Conservation (phyloP, 495 filamentous ascomycete genomes). For the Tetracladium setigerum region DNA sequence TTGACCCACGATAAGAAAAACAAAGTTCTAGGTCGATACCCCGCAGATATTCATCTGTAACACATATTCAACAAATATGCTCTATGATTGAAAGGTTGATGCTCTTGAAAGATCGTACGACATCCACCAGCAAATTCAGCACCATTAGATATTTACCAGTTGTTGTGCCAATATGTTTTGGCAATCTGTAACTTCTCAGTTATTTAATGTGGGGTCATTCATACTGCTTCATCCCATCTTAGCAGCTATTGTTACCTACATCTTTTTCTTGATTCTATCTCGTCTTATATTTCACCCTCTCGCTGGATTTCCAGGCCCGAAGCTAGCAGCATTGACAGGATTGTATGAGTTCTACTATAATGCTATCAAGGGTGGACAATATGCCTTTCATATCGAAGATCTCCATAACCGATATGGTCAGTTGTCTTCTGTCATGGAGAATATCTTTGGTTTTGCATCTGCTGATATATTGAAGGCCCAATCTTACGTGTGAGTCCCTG, state of each 20-base stretch:
- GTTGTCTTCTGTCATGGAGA: neutral
- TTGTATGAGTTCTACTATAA: constrained; percentile 30
- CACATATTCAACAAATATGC: too few species aligned
- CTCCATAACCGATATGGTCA: constrained; percentile 27
- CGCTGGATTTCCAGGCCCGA: constrained; percentile 40
- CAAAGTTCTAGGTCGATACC: too few species aligned
- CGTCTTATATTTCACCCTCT: constrained; percentile 38
- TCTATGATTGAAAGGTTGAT: too few species aligned
- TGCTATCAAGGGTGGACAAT: constrained; percentile 15
- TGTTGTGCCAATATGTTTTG: neutral
- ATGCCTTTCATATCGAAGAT: constrained; percentile 19
- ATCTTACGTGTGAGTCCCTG: constrained; percentile 52
- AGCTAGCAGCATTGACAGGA: constrained; percentile 33
- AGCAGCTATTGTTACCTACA: too few species aligned
- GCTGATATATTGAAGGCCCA: constrained; percentile 26
- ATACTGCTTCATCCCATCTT: too few species aligned
- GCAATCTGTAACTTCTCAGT: constrained; percentile 11
- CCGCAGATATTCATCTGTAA: too few species aligned
- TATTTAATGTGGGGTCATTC: constrained; percentile 5
- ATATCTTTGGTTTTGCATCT: neutral
- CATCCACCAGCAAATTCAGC: too few species aligned
- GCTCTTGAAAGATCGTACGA: too few species aligned
- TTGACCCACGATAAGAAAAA: too few species aligned
- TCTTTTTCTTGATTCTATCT: neutral
- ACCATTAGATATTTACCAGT: too few species aligned